Evolutionary conservation across 2,329 filamentous ascomycete genomes (phyloP).

Genomic region (Rhytidhysteron rufulum): DNA sequence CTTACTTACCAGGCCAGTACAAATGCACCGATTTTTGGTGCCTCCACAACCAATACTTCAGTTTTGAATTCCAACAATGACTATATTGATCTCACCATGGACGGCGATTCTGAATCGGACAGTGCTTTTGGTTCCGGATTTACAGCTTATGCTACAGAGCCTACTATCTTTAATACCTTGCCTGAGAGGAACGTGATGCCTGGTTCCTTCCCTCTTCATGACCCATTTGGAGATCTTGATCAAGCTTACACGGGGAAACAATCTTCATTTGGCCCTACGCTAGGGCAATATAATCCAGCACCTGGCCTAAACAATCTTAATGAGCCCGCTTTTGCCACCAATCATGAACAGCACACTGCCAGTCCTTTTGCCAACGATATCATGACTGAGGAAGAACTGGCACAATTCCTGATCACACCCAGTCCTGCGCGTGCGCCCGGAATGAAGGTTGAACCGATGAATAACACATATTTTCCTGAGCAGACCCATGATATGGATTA

Average conservation of each 20-base stretch:
- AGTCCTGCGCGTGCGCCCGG: conserved; percentile 7
- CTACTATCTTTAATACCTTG: neutral
- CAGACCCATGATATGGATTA: neutral
- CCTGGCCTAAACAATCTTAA: neutral
- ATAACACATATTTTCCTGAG: neutral
- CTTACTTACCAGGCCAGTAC: no score
- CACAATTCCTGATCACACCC: conserved; percentile 21
- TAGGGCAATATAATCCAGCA: conserved; percentile 1
- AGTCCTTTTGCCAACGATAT: conserved; percentile 2
- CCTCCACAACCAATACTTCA: neutral
- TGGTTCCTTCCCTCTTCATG: conserved; percentile 1
- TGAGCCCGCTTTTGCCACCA: neutral
- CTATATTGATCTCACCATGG: conserved; percentile 26
- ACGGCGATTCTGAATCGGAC: conserved; percentile 8
- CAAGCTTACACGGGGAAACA: conserved; percentile 3
- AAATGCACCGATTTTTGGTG: neutral
- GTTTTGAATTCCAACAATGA: neutral
- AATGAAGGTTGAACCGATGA: neutral
- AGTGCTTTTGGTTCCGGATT: neutral
- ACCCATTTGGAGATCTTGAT: conserved; percentile 4
- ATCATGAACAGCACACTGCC: conserved; percentile 9
- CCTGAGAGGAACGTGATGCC: neutral
- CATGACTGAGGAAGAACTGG: conserved; percentile 24
- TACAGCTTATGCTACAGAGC: neutral
- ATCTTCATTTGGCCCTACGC: neutral